A percentile compares a stretch with the other conserved stretches of the same genome.
Evolutionary conservation across 331 rosid species (phyloP).

Genomic region (Telfairia occidentalis): DNA sequence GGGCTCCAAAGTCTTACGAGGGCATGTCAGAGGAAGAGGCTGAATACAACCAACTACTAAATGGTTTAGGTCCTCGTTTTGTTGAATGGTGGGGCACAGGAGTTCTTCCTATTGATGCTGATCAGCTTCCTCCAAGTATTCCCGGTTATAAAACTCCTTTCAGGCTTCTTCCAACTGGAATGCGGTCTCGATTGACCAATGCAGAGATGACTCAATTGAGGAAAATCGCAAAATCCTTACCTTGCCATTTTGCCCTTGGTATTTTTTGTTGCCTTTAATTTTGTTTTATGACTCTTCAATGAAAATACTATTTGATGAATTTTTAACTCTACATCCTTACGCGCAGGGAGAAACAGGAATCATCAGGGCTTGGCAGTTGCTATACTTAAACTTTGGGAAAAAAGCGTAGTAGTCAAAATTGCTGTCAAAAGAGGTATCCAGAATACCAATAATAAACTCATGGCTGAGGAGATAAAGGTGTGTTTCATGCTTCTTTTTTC

Average conservation of each 20-base stretch:
- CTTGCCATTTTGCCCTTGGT: slow-evolving; percentile 97
- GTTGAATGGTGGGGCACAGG: slow-evolving; percentile 97
- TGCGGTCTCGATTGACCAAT: slow-evolving; percentile 63
- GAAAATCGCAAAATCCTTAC: slow-evolving; percentile 70
- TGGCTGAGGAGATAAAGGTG: slow-evolving; percentile 91
- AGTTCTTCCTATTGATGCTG: slow-evolving; percentile 94
- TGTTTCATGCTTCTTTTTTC: slow-evolving; percentile 18
- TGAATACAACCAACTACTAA: slow-evolving; percentile 60
- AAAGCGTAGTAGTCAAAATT: slow-evolving; percentile 74
- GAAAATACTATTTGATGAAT: not conserved
- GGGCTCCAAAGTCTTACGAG: slow-evolving; percentile 18
- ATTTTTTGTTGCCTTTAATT: slow-evolving; percentile 13
- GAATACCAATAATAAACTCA: slow-evolving; percentile 89
- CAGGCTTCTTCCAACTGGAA: slow-evolving; percentile 86
- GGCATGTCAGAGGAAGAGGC: slow-evolving; percentile 59
- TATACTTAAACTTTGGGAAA: slow-evolving; percentile 84
- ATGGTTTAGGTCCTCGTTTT: slow-evolving; percentile 84
- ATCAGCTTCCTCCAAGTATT: slow-evolving; percentile 58
- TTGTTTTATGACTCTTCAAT: not conserved
- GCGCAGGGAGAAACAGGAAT: slow-evolving; percentile 87
- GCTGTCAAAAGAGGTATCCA: slow-evolving; percentile 93
- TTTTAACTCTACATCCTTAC: not conserved
- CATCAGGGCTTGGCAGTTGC: slow-evolving; percentile 91
- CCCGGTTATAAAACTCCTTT: slow-evolving; percentile 81
- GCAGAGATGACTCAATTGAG: slow-evolving; percentile 68